Evolutionary conservation across 2,329 filamentous ascomycete species (phyloP).

Genomic region (Epichloe festucae): DNA sequence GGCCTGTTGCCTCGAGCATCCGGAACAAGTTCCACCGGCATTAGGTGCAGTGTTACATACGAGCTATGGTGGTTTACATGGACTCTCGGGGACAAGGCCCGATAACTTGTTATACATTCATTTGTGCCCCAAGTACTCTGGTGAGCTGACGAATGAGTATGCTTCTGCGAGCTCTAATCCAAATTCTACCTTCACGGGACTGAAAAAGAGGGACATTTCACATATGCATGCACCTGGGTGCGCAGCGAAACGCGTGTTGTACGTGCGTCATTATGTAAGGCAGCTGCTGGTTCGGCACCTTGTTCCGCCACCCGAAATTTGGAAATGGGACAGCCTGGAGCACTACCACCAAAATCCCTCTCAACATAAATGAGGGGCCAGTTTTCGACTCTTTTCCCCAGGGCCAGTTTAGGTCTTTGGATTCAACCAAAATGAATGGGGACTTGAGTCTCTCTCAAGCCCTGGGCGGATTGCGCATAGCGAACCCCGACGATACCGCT

Average conservation of each 20-base stretch:
- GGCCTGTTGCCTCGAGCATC: too few species aligned
- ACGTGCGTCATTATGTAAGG: slow-evolving; percentile 8
- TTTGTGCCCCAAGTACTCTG: too few species aligned
- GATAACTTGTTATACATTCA: not conserved
- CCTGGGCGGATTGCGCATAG: slow-evolving; percentile 87
- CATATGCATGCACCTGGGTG: not conserved
- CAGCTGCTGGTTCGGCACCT: slow-evolving; percentile 3
- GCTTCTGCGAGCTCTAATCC: not conserved
- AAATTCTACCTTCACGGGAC: not conserved
- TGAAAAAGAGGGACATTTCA: not conserved
- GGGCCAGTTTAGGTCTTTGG: slow-evolving; percentile 11
- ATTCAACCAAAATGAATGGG: slow-evolving; percentile 58
- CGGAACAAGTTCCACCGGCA: too few species aligned
- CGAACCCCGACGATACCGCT: slow-evolving; percentile 74
- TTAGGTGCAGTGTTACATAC: too few species aligned
- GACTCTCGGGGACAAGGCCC: not conserved
- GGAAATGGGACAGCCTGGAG: not conserved
- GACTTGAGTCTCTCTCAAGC: slow-evolving; percentile 87
- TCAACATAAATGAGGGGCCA: not conserved
- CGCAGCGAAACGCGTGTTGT: not conserved
- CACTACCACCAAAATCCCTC: slow-evolving; percentile 1
- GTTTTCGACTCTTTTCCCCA: slow-evolving; percentile 11
- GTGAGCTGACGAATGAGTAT: too few species aligned
- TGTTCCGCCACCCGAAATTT: slow-evolving; percentile 4
- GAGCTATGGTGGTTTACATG: too few species aligned